Base-by-base conservation (phyloP, 495 filamentous ascomycete genomes). In the Hypoxylon cercidicola region DNA sequence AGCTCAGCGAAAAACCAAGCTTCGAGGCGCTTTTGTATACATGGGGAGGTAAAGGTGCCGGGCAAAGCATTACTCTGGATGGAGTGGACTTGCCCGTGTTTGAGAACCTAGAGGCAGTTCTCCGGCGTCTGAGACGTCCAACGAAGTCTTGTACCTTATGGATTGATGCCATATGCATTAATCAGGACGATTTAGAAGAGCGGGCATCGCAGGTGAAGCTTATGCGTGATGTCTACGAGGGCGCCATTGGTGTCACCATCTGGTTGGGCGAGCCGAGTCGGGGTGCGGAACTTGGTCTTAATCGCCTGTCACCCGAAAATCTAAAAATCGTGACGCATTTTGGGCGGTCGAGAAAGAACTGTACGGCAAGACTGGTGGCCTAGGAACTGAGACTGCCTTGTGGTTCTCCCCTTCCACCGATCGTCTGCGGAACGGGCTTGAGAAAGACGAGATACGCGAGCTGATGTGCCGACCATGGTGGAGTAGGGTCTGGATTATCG, bases 91-190 rank as follows among this genome's bases (percentile, higher is more conserved):
- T 41, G 13, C 13, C 13, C 1, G 39, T 41, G 39, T 41, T 41
- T n/a, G 39, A 41, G 39, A 41, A 41, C n/a, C n/a, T 41, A 41
- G 39, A 16, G n/a, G 39, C 39, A 3, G 39, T 41, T 16, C 39
- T 41, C 39, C 39, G 39, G 5, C 39, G 39, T 13, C 39, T 41
- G 39, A 41, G 39, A 41, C 39, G 15, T 13, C 39, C 39, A 16
- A 15, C 12, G 39, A 41, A 41, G 15, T 8, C 39, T 15, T 13
- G 39, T 3, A 41, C 39, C n/a, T 16, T 41, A 16, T 76, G 72
- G 74, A 52, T 77, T n/a, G 76, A 79, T 45, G 65, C 69, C 28
- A 44, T 79, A 12, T 79, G 75, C 65, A 76, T 79, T 47, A 75
- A 78, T 62, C 77, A 79, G 49, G 35, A 53, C 7, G 66, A 74